Conservation (phyloP, 768 basidiomycete species). For the Boletus sensibilis region DNA sequence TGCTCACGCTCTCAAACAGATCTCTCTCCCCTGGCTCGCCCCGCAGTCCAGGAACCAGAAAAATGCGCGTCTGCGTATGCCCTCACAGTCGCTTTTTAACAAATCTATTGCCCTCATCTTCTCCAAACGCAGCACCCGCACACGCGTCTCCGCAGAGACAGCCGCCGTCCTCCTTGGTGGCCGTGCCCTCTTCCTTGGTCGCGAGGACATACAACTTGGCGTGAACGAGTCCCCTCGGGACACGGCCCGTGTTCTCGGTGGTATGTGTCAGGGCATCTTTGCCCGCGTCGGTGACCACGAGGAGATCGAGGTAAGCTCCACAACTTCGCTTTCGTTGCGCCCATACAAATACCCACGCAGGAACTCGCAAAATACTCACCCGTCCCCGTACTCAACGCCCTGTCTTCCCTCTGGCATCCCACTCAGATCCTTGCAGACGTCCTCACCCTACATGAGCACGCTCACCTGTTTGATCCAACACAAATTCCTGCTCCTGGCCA, state of each 20-base stretch:
- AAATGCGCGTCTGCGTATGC: slow-evolving; percentile 48
- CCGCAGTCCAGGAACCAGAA: slow-evolving; percentile 42
- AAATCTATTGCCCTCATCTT: slow-evolving; percentile 90
- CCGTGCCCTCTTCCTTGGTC: slow-evolving; percentile 84
- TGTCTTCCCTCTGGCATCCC: slow-evolving; percentile 95
- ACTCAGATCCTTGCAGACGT: slow-evolving; percentile 94
- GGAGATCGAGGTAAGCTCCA: slow-evolving; percentile 78
- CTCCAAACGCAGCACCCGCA: slow-evolving; percentile 91
- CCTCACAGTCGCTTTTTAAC: slow-evolving; percentile 72
- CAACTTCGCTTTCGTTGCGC: not conserved
- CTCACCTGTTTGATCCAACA: slow-evolving; percentile 48
- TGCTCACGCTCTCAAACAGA: slow-evolving; percentile 62
- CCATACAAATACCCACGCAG: slow-evolving; percentile 39
- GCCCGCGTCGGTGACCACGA: slow-evolving; percentile 91
- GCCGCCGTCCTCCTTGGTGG: slow-evolving; percentile 79
- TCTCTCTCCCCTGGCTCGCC: slow-evolving; percentile 63
- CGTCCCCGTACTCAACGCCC: slow-evolving; percentile 94
- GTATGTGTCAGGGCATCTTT: slow-evolving; percentile 96
- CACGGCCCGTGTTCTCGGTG: slow-evolving; percentile 83
- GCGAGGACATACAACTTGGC: slow-evolving; percentile 90
- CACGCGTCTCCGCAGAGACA: slow-evolving; percentile 86
- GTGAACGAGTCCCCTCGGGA: slow-evolving; percentile 90
- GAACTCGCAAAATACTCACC: slow-evolving; percentile 87
- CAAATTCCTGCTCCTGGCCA: slow-evolving; percentile 12
- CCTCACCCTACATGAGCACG: slow-evolving; percentile 81